phyloP scores from a whole-genome alignment of 2,329 filamentous ascomycete species.

The Clonostachys rhizophaga region DNA sequence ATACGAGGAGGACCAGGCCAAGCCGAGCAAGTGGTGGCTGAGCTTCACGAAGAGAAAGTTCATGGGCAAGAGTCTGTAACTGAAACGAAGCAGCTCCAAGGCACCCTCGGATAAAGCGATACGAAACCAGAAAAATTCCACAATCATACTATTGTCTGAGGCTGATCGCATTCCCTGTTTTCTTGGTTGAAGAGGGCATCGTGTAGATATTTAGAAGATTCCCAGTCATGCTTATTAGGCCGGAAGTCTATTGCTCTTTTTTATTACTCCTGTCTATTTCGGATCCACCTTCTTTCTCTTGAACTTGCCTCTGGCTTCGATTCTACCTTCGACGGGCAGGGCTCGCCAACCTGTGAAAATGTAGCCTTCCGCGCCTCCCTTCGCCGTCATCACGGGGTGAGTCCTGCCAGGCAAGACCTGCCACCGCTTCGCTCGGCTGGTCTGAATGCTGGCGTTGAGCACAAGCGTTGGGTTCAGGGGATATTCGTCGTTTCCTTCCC shows the following conservation, averaged over 20 bases:
- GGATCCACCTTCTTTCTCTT: conserved; percentile 61
- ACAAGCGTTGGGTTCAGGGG: conserved; percentile 83
- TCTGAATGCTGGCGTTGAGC: conserved; percentile 76
- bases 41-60: conserved; percentile 99
- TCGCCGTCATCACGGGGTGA: conserved; percentile 88
- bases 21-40: conserved; percentile 87
- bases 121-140: neutral
- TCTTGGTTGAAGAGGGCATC: neutral
- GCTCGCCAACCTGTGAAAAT: conserved; percentile 81
- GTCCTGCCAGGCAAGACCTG: conserved; percentile 90
- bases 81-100: neutral
- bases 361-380: conserved; percentile 86
- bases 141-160: neutral
- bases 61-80: conserved; percentile 87
- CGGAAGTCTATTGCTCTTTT: too few species aligned
- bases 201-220: neutral
- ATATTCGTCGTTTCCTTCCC: conserved; percentile 68
- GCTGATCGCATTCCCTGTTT: neutral
- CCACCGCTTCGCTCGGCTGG: conserved; percentile 72
- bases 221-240: neutral
- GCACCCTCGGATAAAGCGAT: neutral
- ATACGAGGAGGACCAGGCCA: conserved; percentile 74
- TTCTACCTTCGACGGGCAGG: conserved; percentile 71
- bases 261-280: neutral
- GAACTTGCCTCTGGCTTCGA: conserved; percentile 78